A percentile compares a stretch with the other conserved stretches of the same genome.
Evolutionary conservation across 441 rosid genomes (phyloP).

Genomic region (Arabidopsis hybrid): DNA sequence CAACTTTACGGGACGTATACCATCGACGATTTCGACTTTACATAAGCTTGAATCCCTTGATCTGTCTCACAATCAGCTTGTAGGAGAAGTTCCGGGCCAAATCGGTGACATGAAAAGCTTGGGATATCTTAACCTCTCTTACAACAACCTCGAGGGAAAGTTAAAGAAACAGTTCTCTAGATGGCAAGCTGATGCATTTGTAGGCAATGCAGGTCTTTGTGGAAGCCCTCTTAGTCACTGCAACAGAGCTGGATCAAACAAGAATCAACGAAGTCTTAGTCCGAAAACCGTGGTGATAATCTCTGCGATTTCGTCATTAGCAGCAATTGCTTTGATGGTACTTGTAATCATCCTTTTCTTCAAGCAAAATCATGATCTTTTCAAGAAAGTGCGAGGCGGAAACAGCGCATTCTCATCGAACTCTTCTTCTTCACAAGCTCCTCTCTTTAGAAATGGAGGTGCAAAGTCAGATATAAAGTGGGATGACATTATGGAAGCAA

Average conservation of each 20-base stretch:
- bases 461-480: conserved; percentile 69
- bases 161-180: conserved; percentile 64
- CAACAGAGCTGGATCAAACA: conserved; percentile 28
- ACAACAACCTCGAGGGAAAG: conserved; percentile 73
- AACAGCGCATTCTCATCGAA: conserved; percentile 56
- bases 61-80: conserved; percentile 72
- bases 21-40: conserved; percentile 67
- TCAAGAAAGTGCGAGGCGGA: conserved; percentile 48
- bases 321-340: conserved; percentile 59
- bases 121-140: conserved; percentile 74
- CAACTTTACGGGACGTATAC: conserved; percentile 65
- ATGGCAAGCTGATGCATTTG: conserved; percentile 71
- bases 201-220: conserved; percentile 74
- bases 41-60: conserved; percentile 75
- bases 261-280: conserved; percentile 51
- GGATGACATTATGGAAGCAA: conserved; percentile 90
- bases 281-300: conserved; percentile 54
- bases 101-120: conserved; percentile 84
- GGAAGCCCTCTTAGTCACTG: conserved; percentile 75
- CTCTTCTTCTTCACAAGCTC: conserved; percentile 64
- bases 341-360: conserved; percentile 52
- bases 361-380: conserved; percentile 52
- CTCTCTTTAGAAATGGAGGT: conserved; percentile 61
- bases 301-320: conserved; percentile 65
- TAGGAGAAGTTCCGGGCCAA: conserved; percentile 67